These are phyloP conservation scores for Ensete ventricosum DNA, from an alignment of 176 grass and related monocot genomes.

Conservation along the genomic window DNA sequence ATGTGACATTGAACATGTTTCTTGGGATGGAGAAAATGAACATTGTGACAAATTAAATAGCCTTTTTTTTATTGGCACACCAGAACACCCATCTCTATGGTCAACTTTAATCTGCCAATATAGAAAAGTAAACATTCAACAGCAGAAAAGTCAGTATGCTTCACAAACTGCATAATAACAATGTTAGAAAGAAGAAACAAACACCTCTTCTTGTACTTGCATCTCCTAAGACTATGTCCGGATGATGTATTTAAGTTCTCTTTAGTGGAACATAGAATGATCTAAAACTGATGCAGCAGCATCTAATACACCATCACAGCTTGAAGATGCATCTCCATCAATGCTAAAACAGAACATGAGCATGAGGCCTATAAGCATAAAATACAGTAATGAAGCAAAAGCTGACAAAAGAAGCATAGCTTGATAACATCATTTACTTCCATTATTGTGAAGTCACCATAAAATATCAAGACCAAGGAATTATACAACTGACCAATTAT, in stretches of 20 bases:
- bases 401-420: not conserved
- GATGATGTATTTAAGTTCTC: not conserved
- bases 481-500: too few relatives aligned
- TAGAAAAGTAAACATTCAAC: not conserved
- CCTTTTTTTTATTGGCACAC: slow-evolving; percentile 44
- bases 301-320: not conserved
- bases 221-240: not conserved
- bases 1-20: not conserved
- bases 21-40: slow-evolving; percentile 3
- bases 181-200: not conserved
- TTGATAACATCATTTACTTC: too few relatives aligned
- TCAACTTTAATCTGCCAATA: slow-evolving; percentile 19
- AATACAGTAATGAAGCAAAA: not conserved
- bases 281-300: not conserved
- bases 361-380: not conserved
- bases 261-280: not conserved
- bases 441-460: too few relatives aligned
- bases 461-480: too few relatives aligned
- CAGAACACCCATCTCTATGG: slow-evolving; percentile 11
- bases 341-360: not conserved
- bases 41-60: slow-evolving; percentile 10
- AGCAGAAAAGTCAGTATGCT: not conserved
- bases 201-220: not conserved
- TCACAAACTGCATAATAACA: not conserved
- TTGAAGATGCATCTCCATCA: not conserved